Conservation (phyloP, 805 yeast genomes). For the Trichomonascus vanleenenianus region DNA sequence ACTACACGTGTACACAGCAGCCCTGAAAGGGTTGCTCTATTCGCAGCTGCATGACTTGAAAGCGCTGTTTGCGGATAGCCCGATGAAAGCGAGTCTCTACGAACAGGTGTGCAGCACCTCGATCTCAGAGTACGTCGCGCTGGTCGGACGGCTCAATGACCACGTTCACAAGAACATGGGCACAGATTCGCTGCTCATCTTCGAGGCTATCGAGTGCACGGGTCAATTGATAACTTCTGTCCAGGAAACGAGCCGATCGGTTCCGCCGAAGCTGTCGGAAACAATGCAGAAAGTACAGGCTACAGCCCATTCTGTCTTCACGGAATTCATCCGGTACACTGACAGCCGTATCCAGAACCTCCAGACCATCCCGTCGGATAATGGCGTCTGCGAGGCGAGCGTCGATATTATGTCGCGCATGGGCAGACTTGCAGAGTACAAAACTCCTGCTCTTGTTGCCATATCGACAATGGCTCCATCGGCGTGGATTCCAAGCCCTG, state of each 20-base stretch:
- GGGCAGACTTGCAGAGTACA: slow-evolving; percentile 56
- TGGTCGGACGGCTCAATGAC: slow-evolving; percentile 33
- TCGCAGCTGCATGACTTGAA: slow-evolving; percentile 42
- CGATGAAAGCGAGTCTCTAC: slow-evolving; percentile 25
- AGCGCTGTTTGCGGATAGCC: slow-evolving; percentile 34
- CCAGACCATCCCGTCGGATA: slow-evolving; percentile 51
- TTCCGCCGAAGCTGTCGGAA: slow-evolving; percentile 15
- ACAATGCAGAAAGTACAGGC: slow-evolving; percentile 18
- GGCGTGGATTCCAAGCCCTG: slow-evolving; percentile 56
- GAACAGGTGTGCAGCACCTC: slow-evolving; percentile 30
- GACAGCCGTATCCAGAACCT: slow-evolving; percentile 42
- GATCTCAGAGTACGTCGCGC: slow-evolving; percentile 33
- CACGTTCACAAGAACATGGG: slow-evolving; percentile 36
- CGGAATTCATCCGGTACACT: slow-evolving; percentile 49
- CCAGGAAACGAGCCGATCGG: slow-evolving; percentile 23
- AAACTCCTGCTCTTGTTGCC: slow-evolving; percentile 42
- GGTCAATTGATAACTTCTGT: slow-evolving; percentile 29
- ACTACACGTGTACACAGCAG: slow-evolving; percentile 45
- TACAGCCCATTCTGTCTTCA: slow-evolving; percentile 35
- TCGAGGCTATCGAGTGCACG: slow-evolving; percentile 50
- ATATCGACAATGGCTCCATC: slow-evolving; percentile 51
- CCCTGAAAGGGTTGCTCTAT: slow-evolving; percentile 41
- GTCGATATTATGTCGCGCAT: slow-evolving; percentile 66
- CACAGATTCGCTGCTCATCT: slow-evolving; percentile 45
- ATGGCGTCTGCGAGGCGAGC: slow-evolving; percentile 62